phyloP scores from a whole-genome alignment of 805 yeast species.

The Cyberlindnera galapagoensis region DNA sequence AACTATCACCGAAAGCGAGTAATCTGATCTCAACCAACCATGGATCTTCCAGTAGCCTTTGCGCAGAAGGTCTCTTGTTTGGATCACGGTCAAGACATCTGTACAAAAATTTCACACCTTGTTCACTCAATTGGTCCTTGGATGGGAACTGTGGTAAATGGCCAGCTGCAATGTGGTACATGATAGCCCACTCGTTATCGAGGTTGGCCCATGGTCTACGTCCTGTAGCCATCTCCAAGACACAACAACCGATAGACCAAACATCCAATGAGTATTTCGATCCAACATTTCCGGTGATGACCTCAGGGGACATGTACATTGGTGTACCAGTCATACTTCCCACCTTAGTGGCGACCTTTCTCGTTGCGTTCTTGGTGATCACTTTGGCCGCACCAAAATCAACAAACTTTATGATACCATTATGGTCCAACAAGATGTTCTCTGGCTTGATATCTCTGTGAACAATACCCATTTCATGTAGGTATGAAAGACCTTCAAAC shows the following conservation, averaged over 20 bases:
- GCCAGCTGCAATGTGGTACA: conserved; percentile 97
- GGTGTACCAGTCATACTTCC: conserved; percentile 76
- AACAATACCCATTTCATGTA: conserved; percentile 92
- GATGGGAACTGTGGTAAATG: conserved; percentile 83
- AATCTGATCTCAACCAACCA: conserved; percentile 76
- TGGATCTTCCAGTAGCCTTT: conserved; percentile 79
- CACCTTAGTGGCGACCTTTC: conserved; percentile 29
- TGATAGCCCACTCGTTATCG: conserved; percentile 97
- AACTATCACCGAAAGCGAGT: conserved; percentile 53
- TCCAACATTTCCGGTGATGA: conserved; percentile 64
- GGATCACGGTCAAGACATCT: conserved; percentile 84
- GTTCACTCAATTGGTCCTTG: conserved; percentile 66
- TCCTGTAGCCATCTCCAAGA: conserved; percentile 95
- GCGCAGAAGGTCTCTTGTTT: conserved; percentile 70
- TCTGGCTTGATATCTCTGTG: conserved; percentile 97
- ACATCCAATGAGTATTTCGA: conserved; percentile 53
- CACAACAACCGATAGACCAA: conserved; percentile 97
- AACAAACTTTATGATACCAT: conserved; percentile 90
- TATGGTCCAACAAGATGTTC: conserved; percentile 81
- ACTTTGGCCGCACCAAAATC: conserved; percentile 98
- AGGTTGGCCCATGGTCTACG: conserved; percentile 93
- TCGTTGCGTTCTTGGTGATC: conserved; percentile 46
- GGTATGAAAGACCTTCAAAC: conserved; percentile 91
- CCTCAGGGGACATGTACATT: conserved; percentile 99
- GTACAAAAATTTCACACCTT: conserved; percentile 65